Percentiles rank a stretch among this genome's conserved stretches.
phyloP scores from a whole-genome alignment of 2,329 filamentous ascomycete genomes.

The Penicillium sp. region DNA sequence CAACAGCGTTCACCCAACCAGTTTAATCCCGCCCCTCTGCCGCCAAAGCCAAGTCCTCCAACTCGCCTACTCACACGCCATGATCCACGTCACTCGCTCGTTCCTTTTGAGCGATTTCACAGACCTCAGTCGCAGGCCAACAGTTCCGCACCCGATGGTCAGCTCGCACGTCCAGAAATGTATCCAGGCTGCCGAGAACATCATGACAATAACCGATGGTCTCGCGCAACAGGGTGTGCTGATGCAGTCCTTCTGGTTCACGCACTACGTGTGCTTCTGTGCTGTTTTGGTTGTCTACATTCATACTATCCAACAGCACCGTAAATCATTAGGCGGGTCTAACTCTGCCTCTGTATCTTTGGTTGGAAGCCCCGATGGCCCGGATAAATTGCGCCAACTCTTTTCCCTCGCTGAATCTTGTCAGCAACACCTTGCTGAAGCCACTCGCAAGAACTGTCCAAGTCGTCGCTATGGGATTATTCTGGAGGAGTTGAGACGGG shows the following conservation, averaged over 20 bases:
- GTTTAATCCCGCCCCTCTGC: constrained; percentile 38
- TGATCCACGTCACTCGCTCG: constrained; percentile 40
- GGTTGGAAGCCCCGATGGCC: constrained; percentile 19
- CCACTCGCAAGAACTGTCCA: constrained; percentile 48
- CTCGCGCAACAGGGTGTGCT: constrained; percentile 37
- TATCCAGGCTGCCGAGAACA: constrained; percentile 44
- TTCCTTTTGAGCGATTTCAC: constrained; percentile 40
- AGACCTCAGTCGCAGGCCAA: constrained; percentile 33
- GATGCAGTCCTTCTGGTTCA: constrained; percentile 45
- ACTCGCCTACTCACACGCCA: constrained; percentile 39
- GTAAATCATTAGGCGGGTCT: constrained; percentile 13
- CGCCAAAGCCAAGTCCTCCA: constrained; percentile 41
- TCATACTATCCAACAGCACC: constrained; percentile 42
- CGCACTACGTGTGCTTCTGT: constrained; percentile 44
- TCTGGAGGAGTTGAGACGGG: constrained; percentile 45
- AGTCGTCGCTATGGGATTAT: constrained; percentile 51
- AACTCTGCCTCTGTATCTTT: constrained; percentile 17
- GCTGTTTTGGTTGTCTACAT: constrained; percentile 45
- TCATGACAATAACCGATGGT: constrained; percentile 36
- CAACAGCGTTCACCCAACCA: constrained; percentile 36
- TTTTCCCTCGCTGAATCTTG: constrained; percentile 47
- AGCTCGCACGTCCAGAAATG: constrained; percentile 44
- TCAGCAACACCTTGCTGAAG: constrained; percentile 46
- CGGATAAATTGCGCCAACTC: constrained; percentile 29
- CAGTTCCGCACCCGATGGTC: constrained; percentile 31